phyloP scores from a whole-genome alignment of 2,329 filamentous ascomycete genomes.

The Pseudogymnoascus sp. region DNA sequence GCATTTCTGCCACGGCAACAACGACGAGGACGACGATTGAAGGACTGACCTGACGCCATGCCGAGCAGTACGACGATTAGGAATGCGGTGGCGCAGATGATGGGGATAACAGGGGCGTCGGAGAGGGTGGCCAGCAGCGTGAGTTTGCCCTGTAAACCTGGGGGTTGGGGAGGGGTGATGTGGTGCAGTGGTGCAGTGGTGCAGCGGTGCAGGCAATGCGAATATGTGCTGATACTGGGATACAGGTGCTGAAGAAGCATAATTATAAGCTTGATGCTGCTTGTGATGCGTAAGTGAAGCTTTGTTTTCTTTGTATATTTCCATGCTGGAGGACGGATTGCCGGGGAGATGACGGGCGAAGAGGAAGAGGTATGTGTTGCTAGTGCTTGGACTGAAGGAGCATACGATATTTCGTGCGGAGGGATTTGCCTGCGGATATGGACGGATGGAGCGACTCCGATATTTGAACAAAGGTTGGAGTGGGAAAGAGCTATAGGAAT shows the following conservation, averaged over 20 bases:
- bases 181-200: background rate
- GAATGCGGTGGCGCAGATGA: slow-evolving; percentile 22
- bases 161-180: background rate
- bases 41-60: slow-evolving; percentile 20
- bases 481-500: background rate
- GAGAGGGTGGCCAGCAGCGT: slow-evolving; percentile 26
- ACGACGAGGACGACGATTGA: background rate
- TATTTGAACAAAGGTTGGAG: background rate
- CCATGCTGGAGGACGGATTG: background rate
- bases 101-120: slow-evolving; percentile 25
- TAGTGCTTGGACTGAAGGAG: background rate
- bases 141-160: background rate
- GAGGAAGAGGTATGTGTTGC: background rate
- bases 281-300: slow-evolving; percentile 31
- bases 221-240: slow-evolving; percentile 7
- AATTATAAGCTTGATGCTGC: slow-evolving; percentile 32
- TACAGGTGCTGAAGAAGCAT: slow-evolving; percentile 29
- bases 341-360: background rate
- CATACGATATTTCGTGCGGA: background rate
- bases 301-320: slow-evolving; percentile 10
- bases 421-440: background rate
- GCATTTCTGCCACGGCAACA: background rate
- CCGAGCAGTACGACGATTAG: slow-evolving; percentile 23
- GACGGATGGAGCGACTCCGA: slow-evolving; percentile 2
- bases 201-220: too few relatives aligned